These are phyloP conservation scores for Aplosporella prunicola DNA, from an alignment of 2,329 filamentous ascomycete species.

Conservation along the genomic window DNA sequence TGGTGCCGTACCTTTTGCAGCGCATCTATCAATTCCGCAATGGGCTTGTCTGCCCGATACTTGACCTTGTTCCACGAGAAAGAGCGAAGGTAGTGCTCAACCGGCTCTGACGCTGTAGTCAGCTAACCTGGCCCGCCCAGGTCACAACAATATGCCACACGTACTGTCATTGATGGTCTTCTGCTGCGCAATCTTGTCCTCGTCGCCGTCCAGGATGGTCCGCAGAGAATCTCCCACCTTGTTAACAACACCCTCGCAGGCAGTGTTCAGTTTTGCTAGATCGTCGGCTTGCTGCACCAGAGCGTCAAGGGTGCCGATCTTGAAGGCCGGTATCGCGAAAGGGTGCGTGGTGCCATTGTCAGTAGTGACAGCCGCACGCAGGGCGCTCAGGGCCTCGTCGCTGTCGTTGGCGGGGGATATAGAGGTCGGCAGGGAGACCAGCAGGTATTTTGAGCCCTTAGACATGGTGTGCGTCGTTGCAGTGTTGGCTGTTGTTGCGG, in stretches of 20 bases:
- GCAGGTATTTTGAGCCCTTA: conserved; percentile 58
- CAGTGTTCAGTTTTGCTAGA: conserved; percentile 72
- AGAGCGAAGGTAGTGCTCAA: conserved; percentile 78
- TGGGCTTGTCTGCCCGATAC: conserved; percentile 84
- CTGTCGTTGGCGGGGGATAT: conserved; percentile 72
- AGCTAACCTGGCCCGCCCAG: not conserved
- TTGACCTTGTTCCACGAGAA: conserved; percentile 98
- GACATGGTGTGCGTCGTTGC: conserved; percentile 26
- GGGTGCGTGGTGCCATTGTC: conserved; percentile 68
- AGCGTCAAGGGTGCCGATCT: conserved; percentile 92
- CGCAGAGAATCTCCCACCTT: conserved; percentile 84
- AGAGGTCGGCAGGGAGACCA: conserved; percentile 82
- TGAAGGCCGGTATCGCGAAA: conserved; percentile 87
- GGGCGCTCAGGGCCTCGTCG: conserved; percentile 69
- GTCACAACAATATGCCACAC: too few relatives aligned
- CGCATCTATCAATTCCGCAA: conserved; percentile 76
- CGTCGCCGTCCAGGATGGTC: conserved; percentile 73
- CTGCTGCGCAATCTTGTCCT: conserved; percentile 72
- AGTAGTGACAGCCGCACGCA: conserved; percentile 61
- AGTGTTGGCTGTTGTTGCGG: not conserved
- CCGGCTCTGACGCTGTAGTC: conserved; percentile 57
- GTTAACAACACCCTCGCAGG: conserved; percentile 70
- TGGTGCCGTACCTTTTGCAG: conserved; percentile 65
- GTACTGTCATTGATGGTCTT: conserved; percentile 91
- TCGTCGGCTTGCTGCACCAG: conserved; percentile 96